Base-by-base conservation (phyloP, 83 land plant species). In the Diphasiastrum complanatum region DNA sequence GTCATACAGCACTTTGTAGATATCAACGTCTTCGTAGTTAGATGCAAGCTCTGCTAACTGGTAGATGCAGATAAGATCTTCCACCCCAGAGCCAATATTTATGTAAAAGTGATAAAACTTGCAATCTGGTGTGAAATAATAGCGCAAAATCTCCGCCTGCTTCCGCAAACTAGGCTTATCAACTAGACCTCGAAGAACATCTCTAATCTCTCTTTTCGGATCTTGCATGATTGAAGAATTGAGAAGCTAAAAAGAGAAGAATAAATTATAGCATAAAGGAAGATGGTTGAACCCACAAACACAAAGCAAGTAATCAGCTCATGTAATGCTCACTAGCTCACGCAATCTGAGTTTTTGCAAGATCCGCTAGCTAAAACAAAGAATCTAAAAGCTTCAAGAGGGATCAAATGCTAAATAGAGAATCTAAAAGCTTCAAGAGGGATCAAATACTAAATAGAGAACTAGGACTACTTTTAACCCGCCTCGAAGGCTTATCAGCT, bases 1-100 rank as follows among this genome's bases (percentile, higher is more conserved):
- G 19, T 69, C 72, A 12, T 61, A 61, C 11, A 48, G 66, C 28
- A 69, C 35, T 43, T 33, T 49, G 35, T 61, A 55, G 45, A 69
- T 48, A 24, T 47, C 41, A 18, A 61, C 68, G 14, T 50, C 68
- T 51, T 43, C 28, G 55, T 69, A 69, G 41, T 69, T 69, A 20
- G 61, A 14, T 5, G 38, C 31, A 23, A 60, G 0, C 1, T 48
- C 18, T 1, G 68, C 72, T 10, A 46, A 18, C 41, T 69, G 68
- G 12, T 69, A 69, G 22, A 69, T 60, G 56, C 56, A 45, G 1
- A 38, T 46, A 37, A 69, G 14, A 2, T 31, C 25, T 4, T 11
- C n/a, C 19, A 65, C 33, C 6, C 72, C 65, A 11, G 31, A 2
- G 23, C n/a, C 46, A 32, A 30, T 5, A 29, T 69, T 69, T 52